A percentile compares a stretch with the other conserved stretches of the same genome.
Conservation (phyloP, 306 rosid species). For the barrel medic (Medicago truncatula) region MtrunA17r5.0-ANR NC_053047.1:322501-323000, state of each 20-base stretch:
- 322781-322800: constrained; percentile 11
- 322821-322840: neutral
- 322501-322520: neutral
- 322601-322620: neutral
- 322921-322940: constrained; percentile 55
- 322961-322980: constrained; percentile 90
- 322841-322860: constrained; percentile 25
- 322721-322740: constrained; percentile 33
- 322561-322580: neutral
- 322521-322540: neutral
- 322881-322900: constrained; percentile 29
- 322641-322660: constrained; percentile 14
- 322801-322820: constrained; percentile 16
- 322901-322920: constrained; percentile 18
- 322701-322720: neutral
- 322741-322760: constrained; percentile 17
- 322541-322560: neutral
- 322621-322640: neutral
- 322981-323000: constrained; percentile 71
- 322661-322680: neutral
- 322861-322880: neutral
- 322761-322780: neutral
- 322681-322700: constrained; percentile 6
- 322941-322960: constrained; percentile 77
- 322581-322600: neutral